A percentile compares a stretch with the other conserved stretches of the same genome.
These are phyloP conservation scores for Ampelocalamus luodianensis DNA, from an alignment of 176 grass and related monocot genomes.

Conservation along the genomic window DNA sequence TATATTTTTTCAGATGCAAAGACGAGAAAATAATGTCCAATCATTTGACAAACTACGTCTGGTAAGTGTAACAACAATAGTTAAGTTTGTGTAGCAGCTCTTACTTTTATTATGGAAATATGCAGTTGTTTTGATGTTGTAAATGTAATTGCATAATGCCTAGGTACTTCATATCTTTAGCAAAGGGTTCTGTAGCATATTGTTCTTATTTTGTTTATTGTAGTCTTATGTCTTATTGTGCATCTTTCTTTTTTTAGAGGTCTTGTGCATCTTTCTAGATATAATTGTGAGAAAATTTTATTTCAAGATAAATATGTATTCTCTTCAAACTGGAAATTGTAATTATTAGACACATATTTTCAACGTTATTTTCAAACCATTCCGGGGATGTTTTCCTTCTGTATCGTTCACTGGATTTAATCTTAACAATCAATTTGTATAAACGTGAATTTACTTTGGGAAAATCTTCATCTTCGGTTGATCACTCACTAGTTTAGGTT, in stretches of 20 bases:
- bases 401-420: background rate
- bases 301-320: background rate
- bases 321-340: background rate
- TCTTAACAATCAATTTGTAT: background rate
- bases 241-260: no score
- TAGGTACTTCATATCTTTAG: background rate
- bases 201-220: background rate
- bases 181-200: background rate
- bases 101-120: background rate
- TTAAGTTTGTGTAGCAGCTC: background rate
- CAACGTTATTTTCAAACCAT: background rate
- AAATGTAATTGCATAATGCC: constrained; percentile 2
- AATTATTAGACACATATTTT: background rate
- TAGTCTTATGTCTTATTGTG: background rate
- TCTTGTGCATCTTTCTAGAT: background rate
- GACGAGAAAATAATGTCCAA: constrained; percentile 72
- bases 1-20: constrained; percentile 65
- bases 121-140: background rate
- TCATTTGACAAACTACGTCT: constrained; percentile 72
- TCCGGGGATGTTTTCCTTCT: background rate
- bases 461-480: background rate
- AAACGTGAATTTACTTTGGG: background rate
- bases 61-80: constrained; percentile 39
- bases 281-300: background rate
- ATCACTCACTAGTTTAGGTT: background rate